Percentiles rank a stretch among this genome's conserved stretches.
These are phyloP conservation scores for Barnettozyma pratensis DNA, from an alignment of 805 yeast species.

Conservation along the genomic window DNA sequence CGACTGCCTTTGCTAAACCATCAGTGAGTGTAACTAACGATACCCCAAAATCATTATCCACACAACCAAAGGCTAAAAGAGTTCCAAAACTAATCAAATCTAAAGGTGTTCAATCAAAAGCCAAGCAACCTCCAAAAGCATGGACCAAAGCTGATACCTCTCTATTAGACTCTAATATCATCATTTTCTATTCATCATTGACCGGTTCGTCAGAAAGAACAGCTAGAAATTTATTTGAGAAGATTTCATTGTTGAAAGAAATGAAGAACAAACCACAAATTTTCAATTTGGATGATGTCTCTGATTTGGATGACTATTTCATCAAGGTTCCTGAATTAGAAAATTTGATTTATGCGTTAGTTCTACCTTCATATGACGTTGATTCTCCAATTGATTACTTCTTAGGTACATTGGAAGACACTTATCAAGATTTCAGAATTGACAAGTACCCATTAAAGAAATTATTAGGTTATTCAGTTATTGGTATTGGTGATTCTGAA, in stretches of 20 bases:
- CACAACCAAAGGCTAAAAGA: slow-evolving; percentile 25
- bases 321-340: slow-evolving; percentile 49
- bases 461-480: slow-evolving; percentile 74
- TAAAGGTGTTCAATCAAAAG: slow-evolving; percentile 24
- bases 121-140: slow-evolving; percentile 25
- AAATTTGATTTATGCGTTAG: slow-evolving; percentile 59
- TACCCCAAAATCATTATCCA: slow-evolving; percentile 5
- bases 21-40: neutral
- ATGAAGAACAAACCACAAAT: slow-evolving; percentile 43
- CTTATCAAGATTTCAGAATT: slow-evolving; percentile 77
- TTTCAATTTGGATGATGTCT: slow-evolving; percentile 72
- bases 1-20: slow-evolving; percentile 29
- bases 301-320: slow-evolving; percentile 80
- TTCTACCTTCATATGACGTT: slow-evolving; percentile 86
- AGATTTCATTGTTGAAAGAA: slow-evolving; percentile 25
- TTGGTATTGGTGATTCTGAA: slow-evolving; percentile 86
- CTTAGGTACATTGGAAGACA: slow-evolving; percentile 73
- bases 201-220: slow-evolving; percentile 78
- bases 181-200: slow-evolving; percentile 75
- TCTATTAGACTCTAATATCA: slow-evolving; percentile 49
- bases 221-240: slow-evolving; percentile 47
- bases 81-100: slow-evolving; percentile 40
- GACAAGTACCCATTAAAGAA: slow-evolving; percentile 72
- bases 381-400: slow-evolving; percentile 91
- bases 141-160: slow-evolving; percentile 37